Base-by-base conservation (phyloP, 495 filamentous ascomycete species). In the Paragyromitra xinjiangensis region DNA sequence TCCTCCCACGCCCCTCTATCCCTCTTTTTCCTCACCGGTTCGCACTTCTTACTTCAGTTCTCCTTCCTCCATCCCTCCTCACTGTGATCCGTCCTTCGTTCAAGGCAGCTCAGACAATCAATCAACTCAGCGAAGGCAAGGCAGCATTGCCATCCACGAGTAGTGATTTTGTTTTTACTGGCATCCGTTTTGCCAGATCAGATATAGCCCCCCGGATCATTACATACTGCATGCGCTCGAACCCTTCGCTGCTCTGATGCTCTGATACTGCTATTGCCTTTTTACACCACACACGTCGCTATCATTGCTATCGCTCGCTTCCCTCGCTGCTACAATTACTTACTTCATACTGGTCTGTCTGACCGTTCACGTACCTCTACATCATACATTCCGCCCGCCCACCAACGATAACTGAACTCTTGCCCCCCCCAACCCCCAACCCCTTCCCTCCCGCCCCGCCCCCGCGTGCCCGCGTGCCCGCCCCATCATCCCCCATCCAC, bases 1-100 rank as follows among this genome's bases (percentile, higher is more conserved):
- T 56, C 63, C 34, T 59, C 59, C 61, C 73, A 64, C 69, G 48
- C 55, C 75, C 63, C 62, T 74, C 64, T 77, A 70, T 71, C 42
- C 58, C 69, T 59, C 58, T 44, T 64, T 63, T 65, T 44, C 72
- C 73, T 67, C 73, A 61, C 74, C 77, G 77, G 77, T 78, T 79
- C 74, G 77, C 74, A 79, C 77, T 79, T 79, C 78, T 73, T 80
- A 80, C 78, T 75, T 80, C 73, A 80, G 75, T 82, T 78, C 78
- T 78, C 75, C 66, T 79, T 78, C 80, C 69, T 76, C 62, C 64
- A 63, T 84, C 62, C 45, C 53, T 53, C 48, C 66, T 71, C 65
- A 59, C 65, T 64, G 73, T 72, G 72, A 70, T 70, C 73, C 55
- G 65, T 69, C 45, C 66, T 71, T 63, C 56, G 29, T 58, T 58